These are phyloP conservation scores for Geotrichum klebahnii DNA, from an alignment of 1,139 yeast genomes.

Conservation along the genomic window DNA sequence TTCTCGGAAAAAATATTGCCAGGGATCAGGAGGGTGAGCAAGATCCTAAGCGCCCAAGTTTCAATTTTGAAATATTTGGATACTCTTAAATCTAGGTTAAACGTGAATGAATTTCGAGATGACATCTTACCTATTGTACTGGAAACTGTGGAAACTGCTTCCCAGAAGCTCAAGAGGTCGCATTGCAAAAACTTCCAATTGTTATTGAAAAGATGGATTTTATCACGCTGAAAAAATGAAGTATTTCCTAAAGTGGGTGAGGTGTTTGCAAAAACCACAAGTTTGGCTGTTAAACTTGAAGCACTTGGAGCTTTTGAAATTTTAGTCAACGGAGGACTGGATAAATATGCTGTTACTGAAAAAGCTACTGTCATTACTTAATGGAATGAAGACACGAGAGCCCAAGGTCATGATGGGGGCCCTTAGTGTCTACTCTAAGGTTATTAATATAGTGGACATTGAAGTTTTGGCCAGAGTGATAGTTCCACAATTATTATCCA, in stretches of 20 bases:
- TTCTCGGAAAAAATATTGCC: conserved; percentile 71
- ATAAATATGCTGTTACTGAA: conserved; percentile 67
- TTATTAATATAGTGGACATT: conserved; percentile 40
- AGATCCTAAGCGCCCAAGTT: conserved; percentile 49
- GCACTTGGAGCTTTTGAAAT: conserved; percentile 62
- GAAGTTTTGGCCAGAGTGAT: conserved; percentile 46
- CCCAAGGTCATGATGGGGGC: conserved; percentile 59
- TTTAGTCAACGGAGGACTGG: conserved; percentile 61
- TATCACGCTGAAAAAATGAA: conserved; percentile 65
- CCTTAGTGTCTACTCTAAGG: conserved; percentile 49
- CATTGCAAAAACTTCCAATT: conserved; percentile 48
- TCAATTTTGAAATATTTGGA: conserved; percentile 56
- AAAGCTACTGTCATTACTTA: conserved; percentile 69
- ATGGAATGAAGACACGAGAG: conserved; percentile 72
- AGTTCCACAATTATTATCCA: conserved; percentile 49
- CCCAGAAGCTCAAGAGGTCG: conserved; percentile 54
- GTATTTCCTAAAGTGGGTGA: conserved; percentile 68
- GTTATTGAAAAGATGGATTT: conserved; percentile 58
- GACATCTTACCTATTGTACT: conserved; percentile 40
- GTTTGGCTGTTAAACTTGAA: conserved; percentile 68
- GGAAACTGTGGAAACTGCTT: conserved; percentile 35
- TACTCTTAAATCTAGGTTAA: conserved; percentile 51
- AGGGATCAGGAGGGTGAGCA: conserved; percentile 44
- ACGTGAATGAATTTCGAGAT: conserved; percentile 42
- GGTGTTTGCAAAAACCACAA: conserved; percentile 77